These are phyloP conservation scores for Reutealis trisperma DNA, from an alignment of 345 rosid genomes.

Conservation along the genomic window DNA sequence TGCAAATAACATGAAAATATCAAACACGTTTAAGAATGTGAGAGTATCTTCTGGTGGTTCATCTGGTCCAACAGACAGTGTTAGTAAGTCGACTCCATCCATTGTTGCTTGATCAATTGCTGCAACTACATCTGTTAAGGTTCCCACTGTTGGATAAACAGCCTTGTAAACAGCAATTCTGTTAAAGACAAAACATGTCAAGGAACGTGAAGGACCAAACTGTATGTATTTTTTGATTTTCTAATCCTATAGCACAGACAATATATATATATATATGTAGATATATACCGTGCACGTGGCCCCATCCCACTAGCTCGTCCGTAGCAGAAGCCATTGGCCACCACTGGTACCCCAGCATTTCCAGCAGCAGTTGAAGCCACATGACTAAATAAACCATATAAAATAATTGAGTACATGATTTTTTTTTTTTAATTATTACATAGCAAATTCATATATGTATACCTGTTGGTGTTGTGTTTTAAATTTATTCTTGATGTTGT, in stretches of 20 bases:
- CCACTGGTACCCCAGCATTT: slow-evolving; percentile 71
- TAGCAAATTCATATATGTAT: slow-evolving; percentile 8
- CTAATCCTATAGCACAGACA: background rate
- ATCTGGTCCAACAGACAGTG: slow-evolving; percentile 73
- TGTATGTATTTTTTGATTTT: background rate
- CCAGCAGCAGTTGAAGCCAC: slow-evolving; percentile 89
- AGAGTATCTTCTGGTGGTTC: slow-evolving; percentile 59
- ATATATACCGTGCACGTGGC: slow-evolving; percentile 68
- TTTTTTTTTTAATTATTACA: slow-evolving; percentile 31
- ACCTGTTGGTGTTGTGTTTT: no score
- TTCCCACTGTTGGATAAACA: slow-evolving; percentile 71
- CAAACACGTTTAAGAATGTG: slow-evolving; percentile 63
- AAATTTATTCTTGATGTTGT: no score
- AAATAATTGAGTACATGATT: no score
- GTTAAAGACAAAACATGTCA: slow-evolving; percentile 4
- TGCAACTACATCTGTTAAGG: slow-evolving; percentile 78
- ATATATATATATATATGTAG: background rate
- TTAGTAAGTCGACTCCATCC: slow-evolving; percentile 73
- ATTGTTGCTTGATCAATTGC: slow-evolving; percentile 78
- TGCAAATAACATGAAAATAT: slow-evolving; percentile 58
- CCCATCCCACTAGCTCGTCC: slow-evolving; percentile 89
- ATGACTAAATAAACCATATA: slow-evolving; percentile 46
- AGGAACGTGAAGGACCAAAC: background rate
- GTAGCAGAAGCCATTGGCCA: slow-evolving; percentile 60
- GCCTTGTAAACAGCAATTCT: slow-evolving; percentile 89